Evolutionary conservation across 176 grass and related monocot species (phyloP), one percentile per base, ranked within the genome.

Genomic region (Oryza longistaminata): DNA sequence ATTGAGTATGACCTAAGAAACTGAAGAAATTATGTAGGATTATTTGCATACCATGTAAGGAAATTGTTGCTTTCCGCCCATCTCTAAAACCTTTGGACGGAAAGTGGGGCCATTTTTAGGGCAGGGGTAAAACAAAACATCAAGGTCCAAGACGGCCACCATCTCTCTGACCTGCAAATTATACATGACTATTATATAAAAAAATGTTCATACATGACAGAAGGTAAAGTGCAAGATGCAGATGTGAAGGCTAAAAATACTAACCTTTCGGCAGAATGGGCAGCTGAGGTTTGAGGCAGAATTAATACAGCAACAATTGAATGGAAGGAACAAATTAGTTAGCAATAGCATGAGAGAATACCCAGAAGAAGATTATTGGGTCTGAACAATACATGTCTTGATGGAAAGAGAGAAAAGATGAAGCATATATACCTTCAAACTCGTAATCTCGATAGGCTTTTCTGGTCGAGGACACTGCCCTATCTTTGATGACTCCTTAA

Each of bases 1-100:
- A 71, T 40, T 1, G 6, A 68, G 64, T 68, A 79, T 11, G 14
- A 66, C 2, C 9, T 68, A 81, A 81, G 7, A 74, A 40, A 55
- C 1, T 0, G 25, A 1, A 3, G 2, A 73, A 49, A 66, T 13
- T 75, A 9, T 21, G 0, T 49, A 82, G 11, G 60, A 86, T 40
- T 6, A 15, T 2, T 79, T 24, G 66, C 82, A 53, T 80, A 98
- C 96, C 93, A 98, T 98, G 83, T 98, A 98, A 86, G 96, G 96
- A 71, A 98, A 98, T 49, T 95, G 96, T 86, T 92, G 81, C 75
- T 98, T 98, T 81, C 96, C 93, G 70, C 96, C 96, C 93, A 98
- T 88, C 34, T 95, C 85, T 46, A 89, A 53, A 74, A 91, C 89
- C 85, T 93, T 98, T 14, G 85, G 91, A 71, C 96, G 93, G 84